Evolutionary conservation across 208 protist species (phyloP).

Genomic region (Naegleria lovaniensis): DNA sequence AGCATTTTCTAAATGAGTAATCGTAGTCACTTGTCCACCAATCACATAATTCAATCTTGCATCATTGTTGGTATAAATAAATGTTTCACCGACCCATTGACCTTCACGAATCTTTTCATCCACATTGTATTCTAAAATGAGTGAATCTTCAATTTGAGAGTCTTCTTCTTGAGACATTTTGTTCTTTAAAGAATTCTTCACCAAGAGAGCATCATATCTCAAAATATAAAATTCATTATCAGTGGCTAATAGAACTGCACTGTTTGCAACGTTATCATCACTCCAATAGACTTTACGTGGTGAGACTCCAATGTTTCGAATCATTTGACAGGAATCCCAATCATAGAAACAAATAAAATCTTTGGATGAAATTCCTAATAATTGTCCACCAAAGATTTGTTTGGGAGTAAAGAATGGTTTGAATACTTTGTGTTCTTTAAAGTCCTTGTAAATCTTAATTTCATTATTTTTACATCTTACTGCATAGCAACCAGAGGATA

Average conservation of each 20-base stretch:
- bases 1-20: constrained; percentile 78
- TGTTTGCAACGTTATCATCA: constrained; percentile 50
- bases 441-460: constrained; percentile 88
- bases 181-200: constrained; percentile 62
- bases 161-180: constrained; percentile 72
- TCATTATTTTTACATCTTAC: constrained; percentile 73
- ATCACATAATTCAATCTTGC: constrained; percentile 88
- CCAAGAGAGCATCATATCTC: constrained; percentile 76
- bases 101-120: constrained; percentile 78
- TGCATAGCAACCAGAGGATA: constrained; percentile 76
- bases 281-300: constrained; percentile 83
- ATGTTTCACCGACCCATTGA: constrained; percentile 91
- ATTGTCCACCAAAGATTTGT: constrained; percentile 70
- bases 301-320: constrained; percentile 88
- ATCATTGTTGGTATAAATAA: constrained; percentile 87
- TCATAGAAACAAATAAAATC: constrained; percentile 89
- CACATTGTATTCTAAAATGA: constrained; percentile 81
- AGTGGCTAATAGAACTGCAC: constrained; percentile 74
- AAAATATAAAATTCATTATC: constrained; percentile 85
- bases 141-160: constrained; percentile 75
- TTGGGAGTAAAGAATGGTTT: constrained; percentile 54
- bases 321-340: constrained; percentile 80
- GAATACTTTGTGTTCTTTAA: constrained; percentile 83
- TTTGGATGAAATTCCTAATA: constrained; percentile 74
- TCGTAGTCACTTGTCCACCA: constrained; percentile 80